Evolutionary conservation across 2,329 filamentous ascomycete genomes (phyloP).

Genomic region (Paecilomyces sp.): DNA sequence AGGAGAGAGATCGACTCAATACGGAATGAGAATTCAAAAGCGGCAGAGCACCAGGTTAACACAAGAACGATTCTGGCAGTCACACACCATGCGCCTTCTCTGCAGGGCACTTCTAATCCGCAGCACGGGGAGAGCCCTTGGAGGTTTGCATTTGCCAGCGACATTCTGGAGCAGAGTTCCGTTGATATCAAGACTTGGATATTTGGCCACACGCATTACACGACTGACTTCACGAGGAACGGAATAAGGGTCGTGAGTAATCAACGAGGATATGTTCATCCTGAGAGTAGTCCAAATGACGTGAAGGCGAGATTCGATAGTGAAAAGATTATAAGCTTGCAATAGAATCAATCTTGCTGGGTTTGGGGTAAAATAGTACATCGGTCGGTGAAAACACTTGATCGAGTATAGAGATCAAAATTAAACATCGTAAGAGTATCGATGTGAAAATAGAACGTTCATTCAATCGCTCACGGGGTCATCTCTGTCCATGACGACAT

Average conservation of each 20-base stretch:
- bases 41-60: background rate
- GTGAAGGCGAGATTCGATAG: background rate
- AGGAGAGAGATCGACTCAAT: constrained; percentile 21
- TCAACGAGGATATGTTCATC: constrained; percentile 27
- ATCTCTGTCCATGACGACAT: constrained; percentile 67
- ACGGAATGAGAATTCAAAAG: background rate
- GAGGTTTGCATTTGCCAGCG: constrained; percentile 46
- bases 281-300: background rate
- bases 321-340: background rate
- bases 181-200: constrained; percentile 28
- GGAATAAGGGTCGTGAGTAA: constrained; percentile 31
- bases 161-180: constrained; percentile 25
- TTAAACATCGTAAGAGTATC: background rate
- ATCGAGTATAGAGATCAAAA: no score
- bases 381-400: background rate
- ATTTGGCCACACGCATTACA: constrained; percentile 36
- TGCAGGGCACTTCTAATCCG: constrained; percentile 41
- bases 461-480: constrained; percentile 30
- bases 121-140: constrained; percentile 40
- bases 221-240: constrained; percentile 26
- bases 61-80: constrained; percentile 36
- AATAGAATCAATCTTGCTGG: background rate
- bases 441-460: background rate
- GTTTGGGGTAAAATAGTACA: background rate
- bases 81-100: constrained; percentile 47